Evolutionary conservation across 116 monocot species (phyloP).

Genomic region (Phalaenopsis hybrid): DNA sequence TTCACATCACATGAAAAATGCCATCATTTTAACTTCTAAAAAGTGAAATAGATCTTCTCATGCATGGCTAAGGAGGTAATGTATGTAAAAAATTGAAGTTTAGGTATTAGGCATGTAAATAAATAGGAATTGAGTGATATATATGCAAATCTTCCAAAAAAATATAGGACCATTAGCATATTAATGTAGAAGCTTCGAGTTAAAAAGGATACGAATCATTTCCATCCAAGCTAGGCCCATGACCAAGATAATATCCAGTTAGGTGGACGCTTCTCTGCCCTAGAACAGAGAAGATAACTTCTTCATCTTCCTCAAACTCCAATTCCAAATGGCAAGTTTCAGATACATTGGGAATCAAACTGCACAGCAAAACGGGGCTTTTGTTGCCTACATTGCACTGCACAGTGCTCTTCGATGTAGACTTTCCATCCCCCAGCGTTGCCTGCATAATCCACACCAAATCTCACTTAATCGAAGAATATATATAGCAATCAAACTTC

Average conservation of each 20-base stretch:
- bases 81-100: too few species aligned
- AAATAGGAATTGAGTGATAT: too few species aligned
- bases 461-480: not conserved
- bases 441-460: slow-evolving; percentile 36
- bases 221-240: slow-evolving; percentile 3
- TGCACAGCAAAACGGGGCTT: slow-evolving; percentile 62
- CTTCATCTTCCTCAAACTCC: slow-evolving; percentile 88
- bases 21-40: too few species aligned
- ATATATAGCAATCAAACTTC: not conserved
- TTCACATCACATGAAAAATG: too few species aligned
- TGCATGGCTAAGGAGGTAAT: too few species aligned
- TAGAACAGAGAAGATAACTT: slow-evolving; percentile 72
- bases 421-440: slow-evolving; percentile 45
- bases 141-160: not conserved
- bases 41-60: too few species aligned
- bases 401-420: slow-evolving; percentile 29
- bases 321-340: slow-evolving; percentile 74
- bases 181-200: not conserved
- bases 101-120: too few species aligned
- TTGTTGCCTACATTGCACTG: slow-evolving; percentile 74
- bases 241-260: slow-evolving; percentile 52
- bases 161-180: not conserved
- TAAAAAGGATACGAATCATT: slow-evolving; percentile 59
- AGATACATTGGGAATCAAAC: slow-evolving; percentile 35
- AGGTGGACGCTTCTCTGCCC: slow-evolving; percentile 81